Base-by-base conservation (phyloP, 75 land plant species). In the Cupressus sempervirens region DNA sequence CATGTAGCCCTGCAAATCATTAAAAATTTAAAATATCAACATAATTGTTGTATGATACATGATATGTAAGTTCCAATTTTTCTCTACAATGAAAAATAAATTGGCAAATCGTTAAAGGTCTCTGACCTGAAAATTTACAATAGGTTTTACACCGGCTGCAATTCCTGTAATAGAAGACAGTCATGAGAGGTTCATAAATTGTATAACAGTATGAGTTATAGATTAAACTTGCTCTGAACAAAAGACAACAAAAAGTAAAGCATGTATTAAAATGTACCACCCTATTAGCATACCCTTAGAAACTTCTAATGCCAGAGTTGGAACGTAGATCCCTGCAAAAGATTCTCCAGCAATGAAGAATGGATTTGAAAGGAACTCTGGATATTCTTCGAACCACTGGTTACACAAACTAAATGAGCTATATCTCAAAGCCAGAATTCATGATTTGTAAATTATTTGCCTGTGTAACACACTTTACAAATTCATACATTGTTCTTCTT, bases 241-340 rank as follows among this genome's bases (percentile, higher is more conserved):
- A 62, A 53, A 86, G 45, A 80, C 6, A 85, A 81, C 41, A 68
- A 1, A 81, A 68, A 10, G 76, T 16, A 85, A 45, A 53, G 35
- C 30, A 82, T 29, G 6, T 14, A n/a, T 54, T 7, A 45, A 79
- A 35, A 35, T 23, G 86, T n/a, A 48, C 38, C 7, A 85, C 35
- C 15, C 32, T 20, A 53, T 50, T 54, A 2, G 53, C 65, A 53
- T 91, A 97, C 99, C 99, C 85, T 91, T 86, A 38, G 86, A 93
- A 68, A 97, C 90, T 86, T 93, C 92, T 70, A 77, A 74, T 67
- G 92, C 84, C 83, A 94, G 93, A 76, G 95, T 96, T n/a, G 99
- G 99, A 40, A 97, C 94, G 84, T 96, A 96, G 36, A 96, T 86
- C 52, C 99, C 99, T 32, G 96, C 98, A 90, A 92, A 97, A 34